phyloP scores from a whole-genome alignment of 305 asterid species.

The Nicotiana rustica region DNA sequence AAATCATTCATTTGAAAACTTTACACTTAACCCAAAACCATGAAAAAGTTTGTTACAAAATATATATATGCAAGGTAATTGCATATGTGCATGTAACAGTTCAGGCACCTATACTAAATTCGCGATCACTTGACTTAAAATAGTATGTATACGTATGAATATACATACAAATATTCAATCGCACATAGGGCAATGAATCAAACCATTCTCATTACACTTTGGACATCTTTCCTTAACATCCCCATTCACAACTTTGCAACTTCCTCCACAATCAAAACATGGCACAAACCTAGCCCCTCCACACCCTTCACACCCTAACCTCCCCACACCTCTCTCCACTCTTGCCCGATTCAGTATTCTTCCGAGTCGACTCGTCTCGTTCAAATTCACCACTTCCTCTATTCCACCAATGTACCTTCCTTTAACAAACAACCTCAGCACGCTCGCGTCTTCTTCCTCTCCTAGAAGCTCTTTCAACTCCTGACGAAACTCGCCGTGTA shows the following conservation, averaged over 20 bases:
- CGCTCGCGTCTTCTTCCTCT: conserved; percentile 47
- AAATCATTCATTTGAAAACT: conserved; percentile 7
- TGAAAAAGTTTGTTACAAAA: not conserved
- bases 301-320: conserved; percentile 86
- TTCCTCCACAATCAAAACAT: conserved; percentile 84
- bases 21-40: not conserved
- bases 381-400: conserved; percentile 73
- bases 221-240: conserved; percentile 65
- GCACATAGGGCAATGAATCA: conserved; percentile 75
- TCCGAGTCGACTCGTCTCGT: conserved; percentile 71
- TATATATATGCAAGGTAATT: not conserved
- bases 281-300: conserved; percentile 94
- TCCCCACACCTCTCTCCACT: conserved; percentile 81
- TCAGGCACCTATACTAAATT: not conserved
- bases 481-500: conserved; percentile 68
- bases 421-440: conserved; percentile 83
- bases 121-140: not conserved
- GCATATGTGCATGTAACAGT: not conserved
- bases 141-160: not conserved
- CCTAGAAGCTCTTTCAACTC: conserved; percentile 71
- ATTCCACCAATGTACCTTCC: conserved; percentile 87
- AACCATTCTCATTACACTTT: conserved; percentile 83
- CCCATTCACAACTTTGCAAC: conserved; percentile 72
- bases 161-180: conserved; percentile 37
- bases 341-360: conserved; percentile 79